A percentile compares a stretch with the other conserved stretches of the same genome.
Conservation (phyloP, 805 yeast species). For the Alloascoidea africana region DNA sequence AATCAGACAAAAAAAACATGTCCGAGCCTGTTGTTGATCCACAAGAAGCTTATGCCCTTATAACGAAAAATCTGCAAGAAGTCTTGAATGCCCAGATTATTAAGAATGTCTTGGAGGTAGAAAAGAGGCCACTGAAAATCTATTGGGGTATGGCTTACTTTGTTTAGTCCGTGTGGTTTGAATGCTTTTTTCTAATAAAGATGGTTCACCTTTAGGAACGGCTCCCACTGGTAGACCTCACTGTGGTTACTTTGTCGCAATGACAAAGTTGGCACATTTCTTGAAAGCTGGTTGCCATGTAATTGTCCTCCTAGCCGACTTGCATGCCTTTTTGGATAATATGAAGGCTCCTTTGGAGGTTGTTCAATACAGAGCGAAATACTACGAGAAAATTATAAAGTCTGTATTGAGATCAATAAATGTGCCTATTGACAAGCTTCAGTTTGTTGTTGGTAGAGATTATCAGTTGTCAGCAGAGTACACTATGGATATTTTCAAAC, state of each 20-base stretch:
- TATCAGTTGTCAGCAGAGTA: constrained; percentile 70
- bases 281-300: constrained; percentile 94
- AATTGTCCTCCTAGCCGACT: constrained; percentile 79
- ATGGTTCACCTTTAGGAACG: constrained; percentile 22
- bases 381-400: constrained; percentile 74
- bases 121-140: constrained; percentile 68
- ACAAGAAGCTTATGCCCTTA: constrained; percentile 51
- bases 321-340: constrained; percentile 94
- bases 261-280: constrained; percentile 92
- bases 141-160: constrained; percentile 73
- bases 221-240: constrained; percentile 99
- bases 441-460: constrained; percentile 77
- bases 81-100: constrained; percentile 80
- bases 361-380: constrained; percentile 76
- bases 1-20: too few species aligned
- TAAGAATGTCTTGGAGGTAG: constrained; percentile 65
- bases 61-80: constrained; percentile 83
- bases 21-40: constrained; percentile 26
- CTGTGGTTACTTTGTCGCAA: constrained; percentile 96
- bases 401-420: constrained; percentile 73
- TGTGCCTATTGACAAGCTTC: constrained; percentile 82
- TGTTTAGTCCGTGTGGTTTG: neutral
- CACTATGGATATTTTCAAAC: constrained; percentile 78
- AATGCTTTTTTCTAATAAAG: neutral
- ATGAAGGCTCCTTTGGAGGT: constrained; percentile 97